Base-by-base conservation (phyloP, 2,329 filamentous ascomycete species). In the Monosporascus ibericus region DNA sequence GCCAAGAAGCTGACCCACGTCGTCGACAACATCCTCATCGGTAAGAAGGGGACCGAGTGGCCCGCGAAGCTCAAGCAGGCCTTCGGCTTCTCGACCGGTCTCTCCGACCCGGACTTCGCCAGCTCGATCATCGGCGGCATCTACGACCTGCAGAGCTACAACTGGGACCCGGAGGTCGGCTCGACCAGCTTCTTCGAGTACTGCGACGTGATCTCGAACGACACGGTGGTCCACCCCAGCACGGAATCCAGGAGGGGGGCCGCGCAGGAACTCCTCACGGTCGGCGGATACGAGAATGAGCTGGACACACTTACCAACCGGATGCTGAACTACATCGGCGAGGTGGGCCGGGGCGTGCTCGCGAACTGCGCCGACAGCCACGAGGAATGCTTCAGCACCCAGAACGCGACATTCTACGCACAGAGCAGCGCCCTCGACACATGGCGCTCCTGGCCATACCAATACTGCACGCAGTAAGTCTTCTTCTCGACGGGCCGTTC, bases 1-100 rank as follows among this genome's bases (percentile, higher is more conserved):
- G 85, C 84, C 0, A 82, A 87, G 63, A 84, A 74, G 55, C 62
- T 82, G 14, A 78, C 75, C 0, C 67, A 77, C 46, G 65, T 78
- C 5, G 64, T 81, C 22, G 80, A 83, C 63, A 75, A 71, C 44
- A 76, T 81, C 40, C 70, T 82, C 3, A 67, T 78, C 17, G 66
- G 69, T 34, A 67, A 71, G 54, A 62, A 68, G 3, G 64, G 68
- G 22, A 58, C 61, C 24, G 62, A 70, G 2, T 68, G 80, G 34
- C 85, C 72, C 8, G 61, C 68, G 48, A 61, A 70, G 9, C 63
- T 75, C 15, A 75, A 75, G 60, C 54, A 57, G 4, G 63, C 70
- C 0, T 82, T 82, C 49, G 77, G 76, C 0, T 67, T 81, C 2
- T 64, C 64, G 2, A 72, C 71, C 39, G 63, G 80, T 3, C 72